Base-by-base conservation (phyloP, 306 rosid genomes). In the Cucumis cinereus region DNA sequence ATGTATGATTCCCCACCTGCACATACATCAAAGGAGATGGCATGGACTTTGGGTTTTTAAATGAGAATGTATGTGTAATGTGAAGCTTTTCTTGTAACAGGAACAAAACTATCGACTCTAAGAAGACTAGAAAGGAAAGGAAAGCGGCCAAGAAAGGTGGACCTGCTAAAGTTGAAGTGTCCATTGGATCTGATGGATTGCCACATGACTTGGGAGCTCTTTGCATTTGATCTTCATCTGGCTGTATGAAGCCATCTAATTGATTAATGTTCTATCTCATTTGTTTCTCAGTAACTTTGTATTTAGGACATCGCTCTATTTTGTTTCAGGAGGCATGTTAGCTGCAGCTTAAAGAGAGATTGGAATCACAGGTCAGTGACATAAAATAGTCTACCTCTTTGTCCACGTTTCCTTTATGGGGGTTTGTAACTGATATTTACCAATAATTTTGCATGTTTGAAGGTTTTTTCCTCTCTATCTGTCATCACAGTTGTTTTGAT, bases 181-280 rank as follows among this genome's bases (percentile, higher is more conserved):
- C 79, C 47, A 23, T 78, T 23, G 82, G 74, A 78, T 67, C 82
- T 70, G 89, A 83, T 72, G 88, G 81, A 45, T 82, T 63, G 79
- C 83, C 87, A 35, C 92, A 83, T 36, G 94, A 91, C 84, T 77
- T 91, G 95, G 95, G 95, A 43, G 94, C 97, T 40, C 97, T 89
- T 81, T 88, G 94, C 76, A 91, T 91, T 82, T 89, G 88, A 91
- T 73, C 43, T 67, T 82, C 75, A 69, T 49, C 75, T 47, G 40
- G 57, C 53, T 41, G 58, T 49, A 70, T 47, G 75, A 24, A 70
- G 75, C 40, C 22, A 24, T 70, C 35, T 41, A 68, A 68, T 68
- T 13, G 54, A 41, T 43, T 41, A 22, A 23, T 68, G 19, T 15
- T 68, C 35, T 30, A 6, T 43, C 24, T 70, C 40, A 45, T 23